phyloP scores from a whole-genome alignment of 257 asterid genomes.

The Capsicum pubescens region DNA sequence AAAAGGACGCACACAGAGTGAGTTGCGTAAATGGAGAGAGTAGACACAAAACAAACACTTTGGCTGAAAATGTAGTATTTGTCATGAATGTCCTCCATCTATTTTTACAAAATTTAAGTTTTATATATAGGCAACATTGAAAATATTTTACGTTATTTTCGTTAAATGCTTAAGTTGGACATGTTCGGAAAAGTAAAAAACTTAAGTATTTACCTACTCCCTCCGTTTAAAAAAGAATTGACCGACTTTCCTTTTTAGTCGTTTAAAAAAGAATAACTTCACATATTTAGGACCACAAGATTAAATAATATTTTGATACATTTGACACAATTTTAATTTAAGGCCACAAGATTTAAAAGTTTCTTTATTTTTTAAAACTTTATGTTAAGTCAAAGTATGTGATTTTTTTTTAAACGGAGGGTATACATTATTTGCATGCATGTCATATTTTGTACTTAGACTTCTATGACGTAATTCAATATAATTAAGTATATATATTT shows the following conservation, averaged over 20 bases:
- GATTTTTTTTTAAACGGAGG: too few relatives aligned
- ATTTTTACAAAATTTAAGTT: neutral
- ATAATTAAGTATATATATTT: neutral
- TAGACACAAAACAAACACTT: neutral
- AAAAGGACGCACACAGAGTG: neutral
- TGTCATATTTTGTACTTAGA: neutral
- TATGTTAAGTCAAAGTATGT: too few relatives aligned
- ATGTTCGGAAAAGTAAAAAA: neutral
- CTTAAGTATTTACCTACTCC: too few relatives aligned
- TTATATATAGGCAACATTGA: neutral
- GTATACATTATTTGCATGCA: neutral
- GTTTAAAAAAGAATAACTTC: too few relatives aligned
- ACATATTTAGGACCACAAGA: too few relatives aligned
- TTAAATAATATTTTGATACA: too few relatives aligned
- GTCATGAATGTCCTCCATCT: neutral
- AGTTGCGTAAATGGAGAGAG: constrained; percentile 9
- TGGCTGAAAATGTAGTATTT: neutral
- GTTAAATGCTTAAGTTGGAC: neutral
- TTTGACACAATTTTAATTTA: too few relatives aligned
- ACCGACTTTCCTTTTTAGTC: too few relatives aligned
- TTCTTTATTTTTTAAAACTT: too few relatives aligned
- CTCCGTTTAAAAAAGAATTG: too few relatives aligned
- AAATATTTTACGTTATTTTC: neutral
- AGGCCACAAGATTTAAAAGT: too few relatives aligned
- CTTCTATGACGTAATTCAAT: neutral